Evolutionary conservation across 2,329 filamentous ascomycete genomes (phyloP), one percentile per base, ranked within the genome.

Genomic region (Cadophora malorum): DNA sequence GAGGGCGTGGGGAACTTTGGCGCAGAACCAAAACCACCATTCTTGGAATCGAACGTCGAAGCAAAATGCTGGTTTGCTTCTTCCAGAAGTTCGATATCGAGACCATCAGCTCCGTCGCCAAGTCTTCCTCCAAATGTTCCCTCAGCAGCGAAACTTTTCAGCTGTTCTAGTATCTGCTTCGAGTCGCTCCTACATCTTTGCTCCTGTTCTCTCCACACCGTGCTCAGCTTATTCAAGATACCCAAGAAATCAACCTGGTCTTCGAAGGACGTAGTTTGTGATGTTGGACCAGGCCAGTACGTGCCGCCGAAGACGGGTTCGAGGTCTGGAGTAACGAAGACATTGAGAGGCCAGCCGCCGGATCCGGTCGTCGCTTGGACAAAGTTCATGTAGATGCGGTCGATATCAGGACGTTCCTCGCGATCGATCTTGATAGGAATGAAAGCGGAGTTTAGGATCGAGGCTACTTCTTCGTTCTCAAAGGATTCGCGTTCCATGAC

Each of bases 301-400:
- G 95, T 97, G 28, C 95, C 95, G 47, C 96, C 96, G 80, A 97
- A 98, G 10, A 99, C 91, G 0, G 96, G 96, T 76, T 97, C 91
- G 31, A 98, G 85, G 73, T 97, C 90, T 0, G 96, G 94, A 0
- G 96, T 99, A 35, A 98, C 85, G 78, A 99, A 98, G n/a, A 97
- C 90, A 76, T 97, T 98, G 69, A 98, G 82, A 0, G 96, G 96
- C 94, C 96, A 98, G 49, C 96, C 96, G 10, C 94, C 95, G 1
- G 88, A 90, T 23, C 92, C 94, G 67, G 91, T 97, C 12, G 96
- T 95, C 1, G 95, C 95, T 78, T 97, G 94, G 50, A 97, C 91
- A 79, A 97, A 99, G 81, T 97, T 97, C 93, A 97, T 97, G 79
- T 98, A 98, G 72, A 98, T 94, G 70, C 92, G 90, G 77, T 99